Percentiles rank a stretch among this genome's conserved stretches.
Conservation (phyloP, 768 basidiomycete genomes). For the Leucocoprinus leucothites region DNA sequence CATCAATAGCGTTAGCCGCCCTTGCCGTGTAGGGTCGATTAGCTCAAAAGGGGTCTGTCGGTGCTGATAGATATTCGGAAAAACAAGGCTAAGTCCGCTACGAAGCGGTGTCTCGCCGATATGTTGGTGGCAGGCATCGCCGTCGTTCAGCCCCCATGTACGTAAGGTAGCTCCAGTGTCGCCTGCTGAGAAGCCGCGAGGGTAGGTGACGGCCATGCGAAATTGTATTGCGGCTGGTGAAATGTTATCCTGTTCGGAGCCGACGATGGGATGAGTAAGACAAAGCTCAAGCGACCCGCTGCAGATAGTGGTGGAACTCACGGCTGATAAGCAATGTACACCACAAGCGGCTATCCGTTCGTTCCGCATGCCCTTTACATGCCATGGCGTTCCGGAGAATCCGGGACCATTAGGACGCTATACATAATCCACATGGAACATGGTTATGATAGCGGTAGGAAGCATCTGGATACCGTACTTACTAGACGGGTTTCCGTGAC, state of each 20-base stretch:
- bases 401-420: conserved; percentile 28
- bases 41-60: conserved; percentile 36
- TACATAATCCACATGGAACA: not conserved
- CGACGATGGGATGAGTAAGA: not conserved
- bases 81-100: conserved; percentile 38
- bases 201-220: conserved; percentile 50
- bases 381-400: conserved; percentile 39
- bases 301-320: conserved; percentile 20
- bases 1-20: conserved; percentile 38
- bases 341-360: conserved; percentile 49
- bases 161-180: conserved; percentile 44
- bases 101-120: conserved; percentile 36
- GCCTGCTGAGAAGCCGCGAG: conserved; percentile 38
- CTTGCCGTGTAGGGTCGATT: conserved; percentile 35
- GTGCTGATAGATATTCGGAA: conserved; percentile 59
- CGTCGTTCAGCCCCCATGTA: conserved; percentile 48
- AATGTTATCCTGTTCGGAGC: conserved; percentile 39
- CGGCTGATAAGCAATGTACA: conserved; percentile 36
- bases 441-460: not conserved
- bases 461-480: conserved; percentile 15
- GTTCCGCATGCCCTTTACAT: conserved; percentile 51
- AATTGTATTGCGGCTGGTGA: conserved; percentile 33
- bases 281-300: not conserved
- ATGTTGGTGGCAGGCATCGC: conserved; percentile 46
- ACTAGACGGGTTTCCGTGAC: conserved; percentile 41